A percentile compares a stretch with the other conserved stretches of the same genome.
Evolutionary conservation across 2,329 filamentous ascomycete genomes (phyloP).

Genomic region (Tolypocladium sp.): DNA sequence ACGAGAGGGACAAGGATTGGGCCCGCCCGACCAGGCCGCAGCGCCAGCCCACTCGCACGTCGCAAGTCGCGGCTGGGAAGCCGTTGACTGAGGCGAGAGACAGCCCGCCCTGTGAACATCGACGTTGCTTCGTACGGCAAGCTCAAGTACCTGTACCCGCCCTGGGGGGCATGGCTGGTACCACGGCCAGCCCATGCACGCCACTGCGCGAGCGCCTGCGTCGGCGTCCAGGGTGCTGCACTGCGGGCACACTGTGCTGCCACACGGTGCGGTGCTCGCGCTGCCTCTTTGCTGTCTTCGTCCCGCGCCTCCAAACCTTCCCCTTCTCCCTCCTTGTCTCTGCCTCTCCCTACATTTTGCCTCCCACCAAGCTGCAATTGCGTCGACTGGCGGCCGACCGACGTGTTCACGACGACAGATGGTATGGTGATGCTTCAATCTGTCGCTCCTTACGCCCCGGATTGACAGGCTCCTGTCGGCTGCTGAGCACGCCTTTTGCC

Average conservation of each 20-base stretch:
- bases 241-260: conserved; percentile 1
- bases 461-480: conserved; percentile 18
- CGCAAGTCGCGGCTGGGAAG: neutral
- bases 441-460: conserved; percentile 10
- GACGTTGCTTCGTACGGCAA: neutral
- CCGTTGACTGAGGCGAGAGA: neutral
- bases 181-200: conserved; percentile 1
- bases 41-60: neutral
- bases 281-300: conserved; percentile 4
- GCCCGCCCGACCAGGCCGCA: neutral
- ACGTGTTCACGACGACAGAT: conserved; percentile 15
- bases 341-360: conserved; percentile 1
- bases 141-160: neutral
- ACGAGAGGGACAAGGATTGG: neutral
- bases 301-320: conserved; percentile 11
- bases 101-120: too few species aligned
- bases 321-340: conserved; percentile 9
- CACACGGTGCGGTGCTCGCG: conserved; percentile 5
- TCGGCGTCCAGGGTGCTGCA: neutral
- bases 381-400: conserved; percentile 11
- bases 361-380: conserved; percentile 12
- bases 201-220: conserved; percentile 2
- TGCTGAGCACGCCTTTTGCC: conserved; percentile 13
- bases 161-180: neutral
- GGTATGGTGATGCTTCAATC: conserved; percentile 17